phyloP scores from a whole-genome alignment of 2,329 filamentous ascomycete species.

The Verticillium longisporum region DNA sequence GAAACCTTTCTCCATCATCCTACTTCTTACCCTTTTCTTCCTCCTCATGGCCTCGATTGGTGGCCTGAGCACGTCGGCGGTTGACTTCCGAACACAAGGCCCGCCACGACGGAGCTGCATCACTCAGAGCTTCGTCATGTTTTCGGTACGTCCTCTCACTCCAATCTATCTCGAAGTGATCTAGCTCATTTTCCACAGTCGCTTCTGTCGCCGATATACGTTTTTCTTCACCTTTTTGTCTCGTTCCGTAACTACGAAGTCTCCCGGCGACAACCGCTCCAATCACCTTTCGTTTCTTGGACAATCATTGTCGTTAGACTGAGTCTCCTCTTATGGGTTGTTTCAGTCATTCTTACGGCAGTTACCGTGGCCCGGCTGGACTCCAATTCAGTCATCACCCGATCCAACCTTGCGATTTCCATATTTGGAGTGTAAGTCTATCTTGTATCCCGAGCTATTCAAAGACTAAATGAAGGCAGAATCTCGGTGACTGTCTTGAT shows the following conservation, averaged over 20 bases:
- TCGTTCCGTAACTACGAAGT: constrained; percentile 16
- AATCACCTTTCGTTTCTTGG: constrained; percentile 22
- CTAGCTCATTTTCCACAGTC: constrained; percentile 12
- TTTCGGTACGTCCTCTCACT: constrained; percentile 4
- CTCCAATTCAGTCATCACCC: constrained; percentile 15
- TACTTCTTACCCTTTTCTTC: constrained; percentile 7
- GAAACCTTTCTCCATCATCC: constrained; percentile 7
- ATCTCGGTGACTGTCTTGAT: constrained; percentile 9
- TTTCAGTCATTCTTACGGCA: constrained; percentile 15
- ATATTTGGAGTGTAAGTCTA: constrained; percentile 15
- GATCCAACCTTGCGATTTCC: constrained; percentile 17
- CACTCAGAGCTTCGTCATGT: constrained; percentile 12
- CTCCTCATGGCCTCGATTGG: constrained; percentile 8
- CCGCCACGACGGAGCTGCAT: constrained; percentile 7
- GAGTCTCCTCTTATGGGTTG: constrained; percentile 18
- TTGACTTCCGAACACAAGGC: constrained; percentile 8
- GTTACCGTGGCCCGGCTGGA: constrained; percentile 15
- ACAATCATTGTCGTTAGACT: constrained; percentile 20
- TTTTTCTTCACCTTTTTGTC: constrained; percentile 21
- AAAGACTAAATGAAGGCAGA: background rate
- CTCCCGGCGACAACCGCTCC: constrained; percentile 13
- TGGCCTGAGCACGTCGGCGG: constrained; percentile 8
- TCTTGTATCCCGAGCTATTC: constrained; percentile 1
- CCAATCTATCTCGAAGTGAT: no score
- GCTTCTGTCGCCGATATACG: constrained; percentile 21